phyloP scores from a whole-genome alignment of 306 rosid genomes.

The Lotus japonicus region DNA sequence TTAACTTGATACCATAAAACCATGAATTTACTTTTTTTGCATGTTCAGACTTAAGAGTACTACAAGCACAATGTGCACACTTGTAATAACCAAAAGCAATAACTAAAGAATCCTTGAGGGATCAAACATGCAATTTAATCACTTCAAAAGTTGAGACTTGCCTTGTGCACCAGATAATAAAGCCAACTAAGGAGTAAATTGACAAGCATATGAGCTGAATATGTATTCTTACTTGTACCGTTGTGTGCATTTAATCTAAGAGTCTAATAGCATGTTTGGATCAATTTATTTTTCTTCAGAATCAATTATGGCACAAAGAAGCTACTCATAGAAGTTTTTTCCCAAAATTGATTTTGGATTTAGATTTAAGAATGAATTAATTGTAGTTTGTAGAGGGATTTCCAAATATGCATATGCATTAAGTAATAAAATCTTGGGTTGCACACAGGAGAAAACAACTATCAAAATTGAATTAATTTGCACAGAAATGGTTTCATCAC shows the following conservation, averaged over 20 bases:
- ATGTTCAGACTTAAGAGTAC: neutral
- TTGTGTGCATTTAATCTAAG: neutral
- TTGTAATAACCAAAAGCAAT: neutral
- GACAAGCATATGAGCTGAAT: neutral
- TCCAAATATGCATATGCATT: neutral
- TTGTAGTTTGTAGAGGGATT: no score
- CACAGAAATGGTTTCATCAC: constrained; percentile 27
- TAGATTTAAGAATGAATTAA: no score
- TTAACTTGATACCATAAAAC: neutral
- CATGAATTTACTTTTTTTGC: neutral
- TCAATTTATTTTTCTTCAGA: no score
- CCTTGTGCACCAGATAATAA: neutral
- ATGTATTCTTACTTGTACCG: neutral
- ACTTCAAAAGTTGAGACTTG: constrained; percentile 3
- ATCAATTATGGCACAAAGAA: no score
- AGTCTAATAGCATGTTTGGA: no score
- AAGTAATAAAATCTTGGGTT: neutral
- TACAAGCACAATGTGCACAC: neutral
- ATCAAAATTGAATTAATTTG: neutral
- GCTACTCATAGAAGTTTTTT: no score
- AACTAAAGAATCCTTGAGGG: neutral
- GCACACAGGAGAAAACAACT: constrained; percentile 2
- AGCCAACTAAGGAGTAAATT: neutral
- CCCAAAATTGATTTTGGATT: no score
- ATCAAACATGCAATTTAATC: constrained; percentile 6